A percentile compares a stretch with the other conserved stretches of the same genome.
Evolutionary conservation across 148 eudicot species (phyloP).

Genomic region (Dysphania ambrosioides): DNA sequence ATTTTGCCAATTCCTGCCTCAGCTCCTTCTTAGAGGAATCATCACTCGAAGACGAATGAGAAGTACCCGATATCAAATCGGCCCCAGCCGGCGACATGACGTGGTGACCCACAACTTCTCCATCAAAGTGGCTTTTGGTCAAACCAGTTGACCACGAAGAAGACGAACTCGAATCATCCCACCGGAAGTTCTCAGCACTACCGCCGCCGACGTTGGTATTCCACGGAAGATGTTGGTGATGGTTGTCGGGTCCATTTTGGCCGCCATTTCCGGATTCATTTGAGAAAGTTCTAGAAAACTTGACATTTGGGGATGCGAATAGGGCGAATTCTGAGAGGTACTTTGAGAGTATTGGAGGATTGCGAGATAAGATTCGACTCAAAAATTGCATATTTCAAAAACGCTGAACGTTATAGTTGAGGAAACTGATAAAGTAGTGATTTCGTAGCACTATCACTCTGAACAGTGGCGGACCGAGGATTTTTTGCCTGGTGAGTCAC

Average conservation of each 20-base stretch:
- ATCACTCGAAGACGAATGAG: neutral
- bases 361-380: slow-evolving; percentile 29
- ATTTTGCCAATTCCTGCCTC: slow-evolving; percentile 2
- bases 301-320: slow-evolving; percentile 20
- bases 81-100: slow-evolving; percentile 11
- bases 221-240: slow-evolving; percentile 24
- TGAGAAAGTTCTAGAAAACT: slow-evolving; percentile 35
- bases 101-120: slow-evolving; percentile 65
- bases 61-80: neutral
- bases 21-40: neutral
- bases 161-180: slow-evolving; percentile 48
- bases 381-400: slow-evolving; percentile 34
- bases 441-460: no score
- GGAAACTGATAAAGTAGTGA: no score
- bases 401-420: no score
- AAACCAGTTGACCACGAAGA: slow-evolving; percentile 83
- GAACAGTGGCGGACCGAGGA: no score
- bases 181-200: slow-evolving; percentile 31
- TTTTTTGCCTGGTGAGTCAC: no score
- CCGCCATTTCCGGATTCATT: slow-evolving; percentile 26
- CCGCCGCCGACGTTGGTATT: slow-evolving; percentile 12
- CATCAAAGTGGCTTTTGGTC: slow-evolving; percentile 76
- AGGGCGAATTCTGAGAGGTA: slow-evolving; percentile 4
- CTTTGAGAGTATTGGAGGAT: slow-evolving; percentile 13
- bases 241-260: no score